Evolutionary conservation across 2,329 filamentous ascomycete genomes (phyloP), one percentile per base, ranked within the genome.

Genomic region (Xylaria sp.): DNA sequence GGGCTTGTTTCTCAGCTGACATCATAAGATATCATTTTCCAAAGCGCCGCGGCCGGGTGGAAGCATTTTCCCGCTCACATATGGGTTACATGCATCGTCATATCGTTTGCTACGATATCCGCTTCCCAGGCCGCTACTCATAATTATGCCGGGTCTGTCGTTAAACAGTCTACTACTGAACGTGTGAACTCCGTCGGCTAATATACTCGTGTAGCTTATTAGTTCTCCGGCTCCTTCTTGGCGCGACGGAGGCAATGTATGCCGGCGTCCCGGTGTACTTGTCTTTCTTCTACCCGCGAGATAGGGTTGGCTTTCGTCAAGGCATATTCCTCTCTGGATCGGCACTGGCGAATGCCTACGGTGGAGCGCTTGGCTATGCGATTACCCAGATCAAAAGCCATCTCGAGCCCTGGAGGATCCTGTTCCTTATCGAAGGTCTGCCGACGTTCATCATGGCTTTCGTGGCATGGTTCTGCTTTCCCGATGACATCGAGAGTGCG

Each of bases 241-340:
- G 81, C 29, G 77, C 80, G 15, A 76, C 79, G 63, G 82, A 83
- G 68, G 80, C 81, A 20, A 71, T 73, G 69, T 73, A 73, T 20
- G 70, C 81, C 76, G 15, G 78, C 78, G 39, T 83, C 77, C 70
- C 81, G 75, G 61, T 74, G 11, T 79, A 78, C 15, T 75, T 87
- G 0, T 85, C 83, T 0, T 87, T 87, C 75, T 88, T 89, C 78
- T 90, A 89, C 72, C 81, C 85, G 7, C 79, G 87, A 15, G 80
- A 85, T 39, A 85, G 86, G 70, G 77, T 89, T 13, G 87, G 87
- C 36, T 79, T 88, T 33, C 79, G 87, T 2, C 83, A 83, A 58
- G 87, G 86, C 1, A 74, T 89, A 25, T 89, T 88, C 69, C 71
- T 84, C 13, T 80, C 81, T 22, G 81, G 81, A 0, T 76, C 76